Base-by-base conservation (phyloP, 371 early-diverging fungal species). In the Batrachochytrium dendrobatidis region DNA sequence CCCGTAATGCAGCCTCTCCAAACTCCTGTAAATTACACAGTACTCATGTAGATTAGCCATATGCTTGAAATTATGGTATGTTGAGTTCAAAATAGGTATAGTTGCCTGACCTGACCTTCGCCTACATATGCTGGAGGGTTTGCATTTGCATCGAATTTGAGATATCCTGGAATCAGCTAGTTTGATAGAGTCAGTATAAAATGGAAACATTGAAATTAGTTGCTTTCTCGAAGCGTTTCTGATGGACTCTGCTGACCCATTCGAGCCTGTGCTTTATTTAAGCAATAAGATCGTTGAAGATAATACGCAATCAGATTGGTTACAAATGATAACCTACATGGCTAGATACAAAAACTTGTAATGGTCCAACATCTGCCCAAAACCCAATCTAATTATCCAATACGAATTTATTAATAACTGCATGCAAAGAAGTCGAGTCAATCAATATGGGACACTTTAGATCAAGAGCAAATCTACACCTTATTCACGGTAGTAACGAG, bases 321-420 rank as follows among this genome's bases (percentile, higher is more conserved):
- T 26, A 34, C 7, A 29, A 34, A 25, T 53, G 46, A 34, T 66
- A 51, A 55, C 83, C 78, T 77, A 93, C 94, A 68, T 92, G 88
- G 34, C 77, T 84, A 0, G 97, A 90, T 6, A 99, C 92, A 81
- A 98, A 99, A 12, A 98, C 89, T 66, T 89, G 85, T 29, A 99
- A 75, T 1, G 99, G 99, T 0, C 99, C 99, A 20, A 92, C 91
- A 59, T 92, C 92, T 12, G 90, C 94, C 75, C 95, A 96, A 67
- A 98, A 91, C 5, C 99, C 99, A 83, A 95, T 89, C 87, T 89
- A 69, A 20, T 2, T 49, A 12, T 12, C 50, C 2, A 58, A 22
- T n/a, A n/a, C n/a, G n/a, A n/a, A n/a, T n/a, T n/a, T n/a, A n/a
- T n/a, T n/a, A n/a, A n/a, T n/a, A n/a, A n/a, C n/a, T n/a, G n/a